A percentile compares a stretch with the other conserved stretches of the same genome.
Evolutionary conservation across 352 stramenopile genomes (phyloP).

Genomic region (Globisporangium ultimum): DNA sequence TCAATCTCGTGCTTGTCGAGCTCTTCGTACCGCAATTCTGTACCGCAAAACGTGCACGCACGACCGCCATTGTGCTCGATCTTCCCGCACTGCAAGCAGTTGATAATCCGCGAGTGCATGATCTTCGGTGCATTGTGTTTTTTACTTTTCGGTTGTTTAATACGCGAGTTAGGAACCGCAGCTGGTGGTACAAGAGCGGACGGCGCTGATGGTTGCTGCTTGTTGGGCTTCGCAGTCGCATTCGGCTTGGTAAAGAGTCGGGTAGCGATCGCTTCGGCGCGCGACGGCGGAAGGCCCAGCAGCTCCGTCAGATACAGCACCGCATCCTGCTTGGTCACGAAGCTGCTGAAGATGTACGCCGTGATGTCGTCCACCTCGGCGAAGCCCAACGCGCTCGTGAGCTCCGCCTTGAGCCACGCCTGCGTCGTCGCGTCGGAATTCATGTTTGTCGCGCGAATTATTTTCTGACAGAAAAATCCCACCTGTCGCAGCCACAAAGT

Average conservation of each 20-base stretch:
- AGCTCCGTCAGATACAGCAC: slow-evolving; percentile 66
- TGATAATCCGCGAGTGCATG: slow-evolving; percentile 58
- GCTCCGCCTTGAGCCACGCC: slow-evolving; percentile 55
- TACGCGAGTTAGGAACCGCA: slow-evolving; percentile 34
- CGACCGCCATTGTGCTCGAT: slow-evolving; percentile 63
- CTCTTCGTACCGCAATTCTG: slow-evolving; percentile 55
- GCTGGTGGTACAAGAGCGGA: slow-evolving; percentile 37
- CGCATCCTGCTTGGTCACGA: slow-evolving; percentile 42
- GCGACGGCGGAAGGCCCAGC: slow-evolving; percentile 42
- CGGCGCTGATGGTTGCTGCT: background rate
- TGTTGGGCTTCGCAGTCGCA: background rate
- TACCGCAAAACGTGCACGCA: slow-evolving; percentile 52
- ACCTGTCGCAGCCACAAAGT: background rate
- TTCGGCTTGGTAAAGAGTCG: slow-evolving; percentile 35
- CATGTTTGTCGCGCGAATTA: slow-evolving; percentile 3
- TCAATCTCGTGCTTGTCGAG: slow-evolving; percentile 31
- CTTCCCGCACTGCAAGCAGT: slow-evolving; percentile 62
- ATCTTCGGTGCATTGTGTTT: slow-evolving; percentile 34
- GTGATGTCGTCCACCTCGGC: slow-evolving; percentile 70
- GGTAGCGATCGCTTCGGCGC: slow-evolving; percentile 44
- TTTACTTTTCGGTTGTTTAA: slow-evolving; percentile 47
- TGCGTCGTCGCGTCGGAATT: slow-evolving; percentile 29
- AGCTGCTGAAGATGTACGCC: slow-evolving; percentile 42
- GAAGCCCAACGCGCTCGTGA: slow-evolving; percentile 62
- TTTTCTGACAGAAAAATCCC: background rate